Evolutionary conservation across 176 grass and related monocot genomes (phyloP).

Genomic region (Hordeum marinum): DNA sequence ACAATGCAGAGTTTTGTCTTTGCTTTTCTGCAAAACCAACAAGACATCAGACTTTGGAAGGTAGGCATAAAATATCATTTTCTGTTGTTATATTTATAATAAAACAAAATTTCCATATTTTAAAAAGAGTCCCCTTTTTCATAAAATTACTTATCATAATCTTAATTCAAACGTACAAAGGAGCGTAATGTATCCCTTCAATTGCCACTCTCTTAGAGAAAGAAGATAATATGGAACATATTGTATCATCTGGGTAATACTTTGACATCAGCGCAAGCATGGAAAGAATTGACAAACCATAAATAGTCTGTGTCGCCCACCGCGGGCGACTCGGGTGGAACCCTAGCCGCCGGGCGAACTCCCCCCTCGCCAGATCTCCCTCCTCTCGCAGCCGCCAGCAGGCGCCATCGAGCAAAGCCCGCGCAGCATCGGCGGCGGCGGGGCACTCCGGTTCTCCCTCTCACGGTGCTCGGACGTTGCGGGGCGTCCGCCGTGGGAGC

Average conservation of each 20-base stretch:
- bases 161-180: neutral
- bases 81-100: neutral
- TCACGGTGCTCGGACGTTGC: no score
- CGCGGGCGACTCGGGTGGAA: no score
- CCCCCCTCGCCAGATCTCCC: no score
- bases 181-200: neutral
- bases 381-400: no score
- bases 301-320: neutral
- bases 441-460: no score
- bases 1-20: slow-evolving; percentile 26
- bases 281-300: neutral
- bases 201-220: neutral
- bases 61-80: neutral
- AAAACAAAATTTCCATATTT: neutral
- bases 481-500: no score
- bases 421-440: no score
- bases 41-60: slow-evolving; percentile 10
- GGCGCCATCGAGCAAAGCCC: no score
- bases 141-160: neutral
- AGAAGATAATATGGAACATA: neutral
- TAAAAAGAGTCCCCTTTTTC: neutral
- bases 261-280: neutral
- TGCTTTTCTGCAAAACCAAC: slow-evolving; percentile 49
- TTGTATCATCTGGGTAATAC: neutral
- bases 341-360: no score